A percentile compares a stretch with the other conserved stretches of the same genome.
Conservation (phyloP, 2,329 filamentous ascomycete species). For the Alternaria sp. region DNA sequence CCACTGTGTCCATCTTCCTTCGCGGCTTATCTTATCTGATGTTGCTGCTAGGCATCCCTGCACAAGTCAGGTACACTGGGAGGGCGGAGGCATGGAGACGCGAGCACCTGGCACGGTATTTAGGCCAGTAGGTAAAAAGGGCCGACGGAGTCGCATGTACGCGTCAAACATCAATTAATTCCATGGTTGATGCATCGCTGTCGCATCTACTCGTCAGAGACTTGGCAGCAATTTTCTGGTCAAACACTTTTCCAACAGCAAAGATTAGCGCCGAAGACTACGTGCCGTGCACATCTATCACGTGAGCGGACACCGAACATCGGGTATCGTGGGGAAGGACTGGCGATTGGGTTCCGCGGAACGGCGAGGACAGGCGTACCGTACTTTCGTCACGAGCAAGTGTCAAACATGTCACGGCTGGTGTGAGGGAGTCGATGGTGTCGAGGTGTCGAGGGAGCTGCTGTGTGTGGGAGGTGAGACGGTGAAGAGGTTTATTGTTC, state of each 20-base stretch:
- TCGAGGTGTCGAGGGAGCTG: background rate
- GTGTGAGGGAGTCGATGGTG: background rate
- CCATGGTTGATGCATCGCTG: background rate
- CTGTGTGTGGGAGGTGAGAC: no score
- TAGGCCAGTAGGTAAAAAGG: background rate
- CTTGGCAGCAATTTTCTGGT: background rate
- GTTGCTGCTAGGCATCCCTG: slow-evolving; percentile 1
- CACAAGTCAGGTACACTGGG: background rate
- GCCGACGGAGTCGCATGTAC: background rate
- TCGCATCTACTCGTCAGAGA: background rate
- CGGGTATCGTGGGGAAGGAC: background rate
- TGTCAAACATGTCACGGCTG: background rate
- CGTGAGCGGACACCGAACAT: background rate
- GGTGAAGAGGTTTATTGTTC: no score
- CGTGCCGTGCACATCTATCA: background rate
- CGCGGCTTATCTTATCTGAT: slow-evolving; percentile 1
- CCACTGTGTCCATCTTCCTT: background rate
- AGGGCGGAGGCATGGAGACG: background rate
- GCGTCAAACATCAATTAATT: background rate
- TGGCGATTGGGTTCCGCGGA: background rate
- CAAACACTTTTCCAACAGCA: background rate
- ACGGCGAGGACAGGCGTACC: background rate
- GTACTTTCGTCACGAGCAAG: background rate
- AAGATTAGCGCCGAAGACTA: no score
- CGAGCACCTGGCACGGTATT: background rate